Conservation (phyloP, 2,329 filamentous ascomycete genomes). For the Cylindrodendrum hubeiense region DNA sequence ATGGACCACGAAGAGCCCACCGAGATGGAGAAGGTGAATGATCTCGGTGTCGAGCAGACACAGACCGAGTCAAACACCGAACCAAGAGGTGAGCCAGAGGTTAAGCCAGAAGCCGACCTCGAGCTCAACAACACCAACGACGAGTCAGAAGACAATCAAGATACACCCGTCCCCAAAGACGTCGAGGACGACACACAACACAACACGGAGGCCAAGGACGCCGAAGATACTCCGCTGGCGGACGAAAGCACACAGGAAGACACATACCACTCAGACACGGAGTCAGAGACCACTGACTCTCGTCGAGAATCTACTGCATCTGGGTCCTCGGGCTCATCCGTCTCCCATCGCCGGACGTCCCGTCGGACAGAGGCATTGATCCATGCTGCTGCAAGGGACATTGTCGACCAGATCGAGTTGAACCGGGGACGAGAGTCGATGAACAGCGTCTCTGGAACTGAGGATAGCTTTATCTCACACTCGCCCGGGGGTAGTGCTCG, state of each 20-base stretch:
- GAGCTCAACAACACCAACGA: constrained; percentile 18
- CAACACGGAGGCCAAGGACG: constrained; percentile 13
- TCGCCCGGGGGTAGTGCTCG: constrained; percentile 4
- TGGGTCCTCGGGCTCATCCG: constrained; percentile 36
- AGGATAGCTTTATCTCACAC: not conserved
- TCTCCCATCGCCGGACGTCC: constrained; percentile 54
- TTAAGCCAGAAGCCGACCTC: constrained; percentile 25
- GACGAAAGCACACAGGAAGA: constrained; percentile 9
- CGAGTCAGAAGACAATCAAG: constrained; percentile 9
- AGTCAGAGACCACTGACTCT: constrained; percentile 35
- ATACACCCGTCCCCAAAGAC: not conserved
- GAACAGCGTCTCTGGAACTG: constrained; percentile 31
- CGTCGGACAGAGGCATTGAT: constrained; percentile 64
- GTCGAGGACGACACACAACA: constrained; percentile 12
- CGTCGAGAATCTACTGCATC: constrained; percentile 37
- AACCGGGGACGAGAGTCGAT: constrained; percentile 37
- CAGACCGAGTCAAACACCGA: constrained; percentile 22
- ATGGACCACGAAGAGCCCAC: constrained; percentile 52
- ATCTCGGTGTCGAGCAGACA: constrained; percentile 24
- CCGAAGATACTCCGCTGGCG: constrained; percentile 8
- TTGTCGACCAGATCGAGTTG: constrained; percentile 61
- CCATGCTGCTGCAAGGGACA: constrained; percentile 64
- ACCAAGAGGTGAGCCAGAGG: constrained; percentile 25
- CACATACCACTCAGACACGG: constrained; percentile 28
- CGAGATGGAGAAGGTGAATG: constrained; percentile 21